Evolutionary conservation across 1,284 basidiomycete genomes (phyloP).

Genomic region (Anthracocystis walkeri): DNA sequence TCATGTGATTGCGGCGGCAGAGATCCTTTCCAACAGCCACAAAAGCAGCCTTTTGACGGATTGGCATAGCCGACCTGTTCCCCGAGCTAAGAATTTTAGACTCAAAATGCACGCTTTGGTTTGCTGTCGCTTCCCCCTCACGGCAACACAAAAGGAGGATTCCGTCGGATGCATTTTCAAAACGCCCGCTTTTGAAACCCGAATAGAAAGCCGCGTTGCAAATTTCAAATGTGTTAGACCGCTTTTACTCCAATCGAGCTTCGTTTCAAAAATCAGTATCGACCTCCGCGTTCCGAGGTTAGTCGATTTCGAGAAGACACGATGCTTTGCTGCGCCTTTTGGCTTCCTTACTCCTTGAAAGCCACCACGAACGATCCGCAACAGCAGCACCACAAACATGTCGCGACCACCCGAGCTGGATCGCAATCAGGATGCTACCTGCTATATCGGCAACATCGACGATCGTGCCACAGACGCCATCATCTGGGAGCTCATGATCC

Average conservation of each 20-base stretch:
- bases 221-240: neutral
- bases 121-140: neutral
- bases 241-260: too few species aligned
- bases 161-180: neutral
- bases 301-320: neutral
- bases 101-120: neutral
- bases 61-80: neutral
- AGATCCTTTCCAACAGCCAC: neutral
- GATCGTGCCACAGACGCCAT: slow-evolving; percentile 93
- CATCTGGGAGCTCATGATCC: slow-evolving; percentile 98
- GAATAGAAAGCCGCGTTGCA: neutral
- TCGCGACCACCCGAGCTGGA: slow-evolving; percentile 59
- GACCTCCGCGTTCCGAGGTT: neutral
- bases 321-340: neutral
- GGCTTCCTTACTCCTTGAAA: neutral
- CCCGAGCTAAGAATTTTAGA: slow-evolving; percentile 5
- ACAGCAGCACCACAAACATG: slow-evolving; percentile 30
- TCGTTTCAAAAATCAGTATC: neutral
- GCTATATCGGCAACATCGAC: slow-evolving; percentile 84
- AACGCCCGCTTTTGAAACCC: neutral
- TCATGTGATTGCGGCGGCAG: too few species aligned
- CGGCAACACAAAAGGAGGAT: neutral
- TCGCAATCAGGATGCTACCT: slow-evolving; percentile 69
- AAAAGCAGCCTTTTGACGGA: neutral
- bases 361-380: neutral